Conservation (phyloP, 192 early-diverging fungal species). For the Podila clonocystis region DNA sequence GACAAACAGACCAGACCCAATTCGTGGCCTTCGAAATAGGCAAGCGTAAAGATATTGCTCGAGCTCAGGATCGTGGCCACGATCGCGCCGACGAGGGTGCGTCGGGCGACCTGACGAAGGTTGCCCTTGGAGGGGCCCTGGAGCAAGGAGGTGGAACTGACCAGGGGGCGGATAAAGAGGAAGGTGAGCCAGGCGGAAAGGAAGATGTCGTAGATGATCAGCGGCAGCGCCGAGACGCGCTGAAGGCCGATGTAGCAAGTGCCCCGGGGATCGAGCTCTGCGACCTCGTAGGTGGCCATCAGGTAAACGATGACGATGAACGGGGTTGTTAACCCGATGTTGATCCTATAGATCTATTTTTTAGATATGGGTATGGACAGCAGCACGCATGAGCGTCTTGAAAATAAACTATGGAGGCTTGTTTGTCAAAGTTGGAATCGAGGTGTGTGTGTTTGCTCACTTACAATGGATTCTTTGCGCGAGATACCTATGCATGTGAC, state of each 20-base stretch:
- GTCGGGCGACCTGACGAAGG: constrained; percentile 30
- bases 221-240: neutral
- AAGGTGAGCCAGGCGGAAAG: constrained; percentile 1
- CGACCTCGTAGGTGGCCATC: neutral
- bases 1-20: constrained; percentile 48
- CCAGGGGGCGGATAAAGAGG: neutral
- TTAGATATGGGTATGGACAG: neutral
- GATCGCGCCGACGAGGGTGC: constrained; percentile 40
- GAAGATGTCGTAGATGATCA: constrained; percentile 5
- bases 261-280: neutral
- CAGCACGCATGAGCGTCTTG: neutral
- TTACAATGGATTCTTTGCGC: neutral
- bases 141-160: neutral
- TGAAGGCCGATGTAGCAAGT: neutral
- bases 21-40: constrained; percentile 30
- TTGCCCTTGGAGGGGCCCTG: neutral
- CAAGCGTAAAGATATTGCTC: constrained; percentile 42
- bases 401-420: neutral
- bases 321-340: neutral
- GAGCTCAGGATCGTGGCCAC: constrained; percentile 47
- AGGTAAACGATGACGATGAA: neutral
- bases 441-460: neutral
- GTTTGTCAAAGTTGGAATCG: neutral
- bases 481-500: neutral
- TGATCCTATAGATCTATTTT: neutral